These are phyloP conservation scores for Saksenaea vasiformis DNA, from an alignment of 371 early-diverging fungal genomes.

Conservation along the genomic window DNA sequence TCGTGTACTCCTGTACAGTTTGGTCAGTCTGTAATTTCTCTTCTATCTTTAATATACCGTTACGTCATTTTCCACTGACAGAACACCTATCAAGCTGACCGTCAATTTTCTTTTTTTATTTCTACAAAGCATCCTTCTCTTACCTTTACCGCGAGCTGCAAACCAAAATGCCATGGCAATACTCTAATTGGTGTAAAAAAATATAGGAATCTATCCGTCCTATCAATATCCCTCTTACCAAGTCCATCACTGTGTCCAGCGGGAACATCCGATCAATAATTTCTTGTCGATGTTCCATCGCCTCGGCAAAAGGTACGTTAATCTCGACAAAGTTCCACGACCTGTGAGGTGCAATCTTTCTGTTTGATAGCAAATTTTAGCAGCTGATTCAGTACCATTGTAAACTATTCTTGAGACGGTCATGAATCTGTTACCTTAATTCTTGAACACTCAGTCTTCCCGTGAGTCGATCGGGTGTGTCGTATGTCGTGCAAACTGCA, in stretches of 20 bases:
- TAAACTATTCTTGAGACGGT: not conserved
- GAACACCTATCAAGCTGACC: not conserved
- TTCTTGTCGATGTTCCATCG: conserved; percentile 48
- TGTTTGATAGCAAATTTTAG: conserved; percentile 10
- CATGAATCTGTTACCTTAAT: conserved; percentile 36
- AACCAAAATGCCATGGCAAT: conserved; percentile 98
- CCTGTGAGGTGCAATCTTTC: conserved; percentile 64
- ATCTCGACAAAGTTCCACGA: conserved; percentile 90
- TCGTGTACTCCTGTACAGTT: conserved; percentile 44
- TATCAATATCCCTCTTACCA: conserved; percentile 45
- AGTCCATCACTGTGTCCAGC: conserved; percentile 91
- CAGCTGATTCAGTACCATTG: too few species aligned
- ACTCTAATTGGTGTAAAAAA: conserved; percentile 53
- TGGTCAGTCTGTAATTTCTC: not conserved
- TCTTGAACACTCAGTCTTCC: conserved; percentile 70
- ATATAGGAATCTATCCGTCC: not conserved
- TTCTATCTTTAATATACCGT: not conserved
- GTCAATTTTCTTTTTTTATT: not conserved
- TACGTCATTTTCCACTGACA: not conserved
- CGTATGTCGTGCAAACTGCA: conserved; percentile 45
- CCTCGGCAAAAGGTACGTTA: conserved; percentile 81
- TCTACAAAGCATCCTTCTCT: not conserved
- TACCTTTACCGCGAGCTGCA: conserved; percentile 78
- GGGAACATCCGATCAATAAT: conserved; percentile 82
- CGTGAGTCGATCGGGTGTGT: conserved; percentile 91